Base-by-base conservation (phyloP, 768 basidiomycete genomes). In the Pisolithus tinctorius region DNA sequence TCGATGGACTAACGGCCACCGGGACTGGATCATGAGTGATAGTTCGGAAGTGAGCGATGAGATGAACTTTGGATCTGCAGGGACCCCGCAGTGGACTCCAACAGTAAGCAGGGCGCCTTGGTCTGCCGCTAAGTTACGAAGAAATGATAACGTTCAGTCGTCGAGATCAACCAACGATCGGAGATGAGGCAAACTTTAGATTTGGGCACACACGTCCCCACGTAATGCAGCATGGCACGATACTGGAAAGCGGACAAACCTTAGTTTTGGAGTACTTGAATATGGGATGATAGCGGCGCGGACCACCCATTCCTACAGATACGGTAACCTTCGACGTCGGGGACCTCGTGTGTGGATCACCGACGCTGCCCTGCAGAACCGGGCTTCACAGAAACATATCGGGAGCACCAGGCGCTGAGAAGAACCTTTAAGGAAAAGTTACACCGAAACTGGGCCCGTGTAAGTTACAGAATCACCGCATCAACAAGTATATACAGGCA, bases 141-240 rank as follows among this genome's bases (percentile, higher is more conserved):
- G 34, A 47, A 59, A 47, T 64, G 65, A 65, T 67, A 67, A 67
- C 66, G 63, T 65, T 67, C 56, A 34, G 46, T 26, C 29, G 55
- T 27, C 42, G 46, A 41, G 53, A 49, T 52, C 38, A 54, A 38
- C 23, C 42, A 36, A 44, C 45, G 65, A 66, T 67, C 65, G 65
- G 63, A 63, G 67, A 64, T 66, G 60, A 39, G 39, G 49, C 29
- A 63, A 69, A 67, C 59, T 44, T 63, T 69, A 67, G 65, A 67
- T 67, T 66, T 49, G 47, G 36, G 17, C 45, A 47, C 29, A 53
- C 34, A 48, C 31, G 27, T 9, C 42, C 16, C 20, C 41, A 23
- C 23, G n/a, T 43, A 23, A 23, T 31, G 30, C 30, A 31, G 9
- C 10, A 31, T 10, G 30, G 9, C 30, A 31, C 11, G 30, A 31